Conservation (phyloP, 2,329 filamentous ascomycete genomes). For the Cladobotryum protrusum region DNA sequence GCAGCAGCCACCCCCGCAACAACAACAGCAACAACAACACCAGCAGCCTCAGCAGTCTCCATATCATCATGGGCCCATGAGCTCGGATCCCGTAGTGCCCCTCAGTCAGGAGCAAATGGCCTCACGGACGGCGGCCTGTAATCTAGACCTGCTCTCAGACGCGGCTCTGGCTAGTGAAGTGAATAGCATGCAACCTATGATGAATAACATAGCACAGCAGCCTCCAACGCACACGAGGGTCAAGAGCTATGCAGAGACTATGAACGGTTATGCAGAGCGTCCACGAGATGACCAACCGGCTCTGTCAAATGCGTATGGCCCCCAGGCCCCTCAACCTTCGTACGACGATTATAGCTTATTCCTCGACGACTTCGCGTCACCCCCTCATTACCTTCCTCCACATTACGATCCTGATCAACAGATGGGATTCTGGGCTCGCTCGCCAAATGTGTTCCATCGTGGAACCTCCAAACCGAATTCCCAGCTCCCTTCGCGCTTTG, state of each 20-base stretch:
- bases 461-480: constrained; percentile 43
- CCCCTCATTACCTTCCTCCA: constrained; percentile 50
- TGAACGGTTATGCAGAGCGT: constrained; percentile 42
- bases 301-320: constrained; percentile 33
- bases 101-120: constrained; percentile 40
- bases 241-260: constrained; percentile 44
- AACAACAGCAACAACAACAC: constrained; percentile 15
- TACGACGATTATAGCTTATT: constrained; percentile 56
- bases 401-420: constrained; percentile 49
- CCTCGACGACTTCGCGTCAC: constrained; percentile 49
- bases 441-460: constrained; percentile 32
- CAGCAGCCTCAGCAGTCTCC: constrained; percentile 16
- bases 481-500: constrained; percentile 49
- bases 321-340: constrained; percentile 26
- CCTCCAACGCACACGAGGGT: constrained; percentile 35
- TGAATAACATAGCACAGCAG: constrained; percentile 39
- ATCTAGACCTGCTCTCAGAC: constrained; percentile 53
- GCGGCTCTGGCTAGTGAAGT: constrained; percentile 54
- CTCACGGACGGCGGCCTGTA: constrained; percentile 44
- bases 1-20: constrained; percentile 9
- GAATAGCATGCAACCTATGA: constrained; percentile 45
- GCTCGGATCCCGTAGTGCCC: constrained; percentile 27
- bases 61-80: constrained; percentile 37
- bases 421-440: constrained; percentile 45
- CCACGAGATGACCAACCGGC: constrained; percentile 39